Evolutionary conservation across 495 filamentous ascomycete genomes (phyloP), one percentile per base, ranked within the genome.

Genomic region (Diplogelasinospora grovesii): DNA sequence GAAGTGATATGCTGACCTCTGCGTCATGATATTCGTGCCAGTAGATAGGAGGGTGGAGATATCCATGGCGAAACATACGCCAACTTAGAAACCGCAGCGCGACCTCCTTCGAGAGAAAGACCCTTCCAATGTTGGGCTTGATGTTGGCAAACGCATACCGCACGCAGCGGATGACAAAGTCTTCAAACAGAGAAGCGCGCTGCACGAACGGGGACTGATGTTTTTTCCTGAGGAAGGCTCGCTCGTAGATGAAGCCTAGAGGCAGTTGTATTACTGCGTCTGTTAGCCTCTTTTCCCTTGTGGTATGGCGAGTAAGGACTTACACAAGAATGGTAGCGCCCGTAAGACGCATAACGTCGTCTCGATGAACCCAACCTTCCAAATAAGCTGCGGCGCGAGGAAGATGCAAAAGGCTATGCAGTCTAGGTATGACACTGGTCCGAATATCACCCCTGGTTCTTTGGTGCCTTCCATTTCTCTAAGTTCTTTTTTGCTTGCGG

Each of bases 91-190:
- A 89, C 9, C 85, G 85, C 18, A 84, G 53, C 11, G 81, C 70
- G 9, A 88, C 83, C 14, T 49, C 42, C 58, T 79, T 85, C n/a
- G 75, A 78, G 59, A 89, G 84, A 68, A 89, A 88, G 8, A 87
- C 78, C 27, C 75, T 65, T 11, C 81, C 81, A 31, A 89, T 72
- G 21, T 52, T 68, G 10, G 82, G 68, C 2, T 80, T 78, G 32
- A 89, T 74, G 43, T 73, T 71, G 20, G 78, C 73, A 53, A 89
- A 89, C 19, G 79, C 82, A 69, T 83, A 88, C 40, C 82, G 75
- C 23, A 88, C 78, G 54, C 80, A 86, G 24, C 81, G 66, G 40
- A 86, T 69, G 13, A 86, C 80, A 26, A 85, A 51, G 53, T 87
- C 84, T 50, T 88, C 80, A 50, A 89, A 89, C 10, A 68, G 60